Percentiles rank a stretch among this genome's conserved stretches.
Conservation (phyloP, 345 rosid genomes). For the Rhizophora apiculata region DNA sequence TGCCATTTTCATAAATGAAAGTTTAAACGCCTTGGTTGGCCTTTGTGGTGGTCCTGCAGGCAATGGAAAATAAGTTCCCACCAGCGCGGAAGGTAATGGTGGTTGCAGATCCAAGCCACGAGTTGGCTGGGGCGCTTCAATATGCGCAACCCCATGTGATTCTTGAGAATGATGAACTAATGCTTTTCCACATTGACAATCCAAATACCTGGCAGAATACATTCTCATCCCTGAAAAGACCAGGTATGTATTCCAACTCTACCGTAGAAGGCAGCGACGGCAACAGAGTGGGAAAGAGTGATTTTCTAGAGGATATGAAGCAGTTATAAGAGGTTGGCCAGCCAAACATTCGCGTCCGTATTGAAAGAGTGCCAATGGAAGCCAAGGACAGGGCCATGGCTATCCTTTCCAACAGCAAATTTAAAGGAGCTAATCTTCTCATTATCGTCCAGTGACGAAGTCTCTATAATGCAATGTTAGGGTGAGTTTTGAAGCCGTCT, state of each 20-base stretch:
- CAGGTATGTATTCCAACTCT: conserved; percentile 10
- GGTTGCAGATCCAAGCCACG: conserved; percentile 63
- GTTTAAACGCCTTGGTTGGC: not conserved
- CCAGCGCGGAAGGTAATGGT: conserved; percentile 59
- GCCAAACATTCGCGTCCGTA: conserved; percentile 47
- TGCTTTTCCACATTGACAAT: conserved; percentile 53
- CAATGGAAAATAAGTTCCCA: conserved; percentile 28
- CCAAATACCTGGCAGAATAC: conserved; percentile 53
- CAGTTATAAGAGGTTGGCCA: conserved; percentile 54
- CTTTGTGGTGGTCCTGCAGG: conserved; percentile 2
- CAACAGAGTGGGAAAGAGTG: conserved; percentile 34
- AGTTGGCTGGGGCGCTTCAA: conserved; percentile 69
- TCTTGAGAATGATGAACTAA: conserved; percentile 60
- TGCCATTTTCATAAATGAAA: not conserved
- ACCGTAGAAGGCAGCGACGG: conserved; percentile 1
- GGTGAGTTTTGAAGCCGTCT: conserved; percentile 39
- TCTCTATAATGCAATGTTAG: conserved; percentile 59
- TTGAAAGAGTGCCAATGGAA: conserved; percentile 43
- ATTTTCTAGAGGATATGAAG: conserved; percentile 72
- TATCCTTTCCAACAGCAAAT: conserved; percentile 48
- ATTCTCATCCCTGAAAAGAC: conserved; percentile 43
- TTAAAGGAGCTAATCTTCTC: conserved; percentile 53
- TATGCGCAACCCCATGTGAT: conserved; percentile 67
- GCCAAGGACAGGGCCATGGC: conserved; percentile 48
- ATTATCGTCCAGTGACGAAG: conserved; percentile 70